These are phyloP conservation scores for Rasamsonia emersonii DNA, from an alignment of 2,329 filamentous ascomycete species.

Conservation along the genomic window DNA sequence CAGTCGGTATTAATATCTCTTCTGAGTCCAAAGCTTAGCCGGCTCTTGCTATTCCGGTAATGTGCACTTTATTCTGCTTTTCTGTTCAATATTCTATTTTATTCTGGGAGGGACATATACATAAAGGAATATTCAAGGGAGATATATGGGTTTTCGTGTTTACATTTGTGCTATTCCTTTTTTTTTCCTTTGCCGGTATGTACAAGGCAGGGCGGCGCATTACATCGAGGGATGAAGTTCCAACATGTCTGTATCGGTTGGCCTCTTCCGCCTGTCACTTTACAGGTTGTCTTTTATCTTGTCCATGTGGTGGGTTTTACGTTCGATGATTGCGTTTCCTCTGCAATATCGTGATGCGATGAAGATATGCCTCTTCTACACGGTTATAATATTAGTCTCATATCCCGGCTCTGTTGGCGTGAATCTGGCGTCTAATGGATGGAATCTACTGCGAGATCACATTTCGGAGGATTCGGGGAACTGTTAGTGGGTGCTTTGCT, in stretches of 20 bases:
- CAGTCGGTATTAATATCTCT: conserved; percentile 15
- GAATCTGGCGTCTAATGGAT: conserved; percentile 9
- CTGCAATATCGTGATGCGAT: conserved; percentile 8
- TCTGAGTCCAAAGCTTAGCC: conserved; percentile 15
- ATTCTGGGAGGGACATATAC: conserved; percentile 22
- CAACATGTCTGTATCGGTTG: conserved; percentile 2
- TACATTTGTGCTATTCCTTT: conserved; percentile 11
- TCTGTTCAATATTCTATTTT: conserved; percentile 19
- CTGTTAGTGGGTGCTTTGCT: too few species aligned
- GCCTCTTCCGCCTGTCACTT: conserved; percentile 3
- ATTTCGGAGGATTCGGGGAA: not conserved
- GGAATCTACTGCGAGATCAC: conserved; percentile 1
- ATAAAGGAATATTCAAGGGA: conserved; percentile 24
- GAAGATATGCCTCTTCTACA: conserved; percentile 12
- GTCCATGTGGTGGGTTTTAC: conserved; percentile 4
- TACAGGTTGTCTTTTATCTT: conserved; percentile 3
- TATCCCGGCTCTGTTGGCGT: conserved; percentile 10
- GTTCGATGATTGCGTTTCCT: conserved; percentile 6
- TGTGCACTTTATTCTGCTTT: conserved; percentile 14
- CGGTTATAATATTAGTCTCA: conserved; percentile 10
- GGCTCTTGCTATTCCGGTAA: conserved; percentile 18
- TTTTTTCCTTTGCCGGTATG: conserved; percentile 15
- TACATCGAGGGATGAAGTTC: conserved; percentile 11
- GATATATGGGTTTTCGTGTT: conserved; percentile 23
- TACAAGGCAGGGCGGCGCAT: conserved; percentile 27